phyloP scores from a whole-genome alignment of 371 early-diverging fungal species.

The Gilbertella persicaria region DNA sequence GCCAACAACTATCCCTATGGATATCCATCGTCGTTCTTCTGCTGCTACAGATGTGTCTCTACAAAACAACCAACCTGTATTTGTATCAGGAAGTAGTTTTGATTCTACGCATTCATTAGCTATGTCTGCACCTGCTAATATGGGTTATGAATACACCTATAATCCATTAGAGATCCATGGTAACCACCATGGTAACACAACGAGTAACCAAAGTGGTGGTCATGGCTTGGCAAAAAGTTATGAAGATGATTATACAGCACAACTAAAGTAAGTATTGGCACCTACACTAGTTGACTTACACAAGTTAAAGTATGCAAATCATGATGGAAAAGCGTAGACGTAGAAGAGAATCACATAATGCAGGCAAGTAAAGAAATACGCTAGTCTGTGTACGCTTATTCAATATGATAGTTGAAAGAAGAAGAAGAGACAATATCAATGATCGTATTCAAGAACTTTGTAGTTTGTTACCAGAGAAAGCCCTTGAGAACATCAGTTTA shows the following conservation, averaged over 20 bases:
- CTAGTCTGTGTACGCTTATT: background rate
- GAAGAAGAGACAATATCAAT: slow-evolving; percentile 95
- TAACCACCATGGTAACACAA: background rate
- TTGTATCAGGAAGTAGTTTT: slow-evolving; percentile 16
- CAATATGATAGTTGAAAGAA: slow-evolving; percentile 76
- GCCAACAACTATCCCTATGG: slow-evolving; percentile 6
- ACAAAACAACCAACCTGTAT: slow-evolving; percentile 17
- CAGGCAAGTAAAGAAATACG: slow-evolving; percentile 51
- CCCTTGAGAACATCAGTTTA: slow-evolving; percentile 55
- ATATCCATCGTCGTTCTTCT: slow-evolving; percentile 21
- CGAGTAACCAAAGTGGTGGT: background rate
- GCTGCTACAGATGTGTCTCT: slow-evolving; percentile 10
- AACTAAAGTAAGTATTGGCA: slow-evolving; percentile 50
- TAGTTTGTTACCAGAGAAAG: slow-evolving; percentile 75
- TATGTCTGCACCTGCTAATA: slow-evolving; percentile 47
- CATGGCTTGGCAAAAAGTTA: slow-evolving; percentile 27
- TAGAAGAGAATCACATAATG: slow-evolving; percentile 95
- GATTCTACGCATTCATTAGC: slow-evolving; percentile 23
- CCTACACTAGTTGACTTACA: too few species aligned
- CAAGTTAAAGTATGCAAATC: slow-evolving; percentile 31
- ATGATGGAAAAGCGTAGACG: slow-evolving; percentile 84
- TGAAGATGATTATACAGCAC: slow-evolving; percentile 44
- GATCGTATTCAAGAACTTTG: slow-evolving; percentile 94
- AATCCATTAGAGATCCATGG: too few species aligned
- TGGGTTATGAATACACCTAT: slow-evolving; percentile 22